phyloP scores from a whole-genome alignment of 306 rosid genomes.

The Fragaria ananassa region DNA sequence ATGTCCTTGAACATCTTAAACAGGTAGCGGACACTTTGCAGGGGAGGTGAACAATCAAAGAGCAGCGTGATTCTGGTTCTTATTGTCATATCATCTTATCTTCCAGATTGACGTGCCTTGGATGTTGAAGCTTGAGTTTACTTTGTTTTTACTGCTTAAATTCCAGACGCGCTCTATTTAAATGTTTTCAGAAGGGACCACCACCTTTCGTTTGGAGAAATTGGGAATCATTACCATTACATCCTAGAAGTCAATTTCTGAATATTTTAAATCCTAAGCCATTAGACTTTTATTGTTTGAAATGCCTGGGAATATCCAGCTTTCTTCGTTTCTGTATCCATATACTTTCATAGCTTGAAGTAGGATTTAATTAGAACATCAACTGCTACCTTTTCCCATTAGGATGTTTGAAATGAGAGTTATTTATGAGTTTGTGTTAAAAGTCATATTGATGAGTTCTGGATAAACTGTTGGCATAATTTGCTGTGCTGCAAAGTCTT shows the following conservation, averaged over 20 bases:
- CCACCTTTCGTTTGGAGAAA: background rate
- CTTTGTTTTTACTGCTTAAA: background rate
- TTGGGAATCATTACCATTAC: background rate
- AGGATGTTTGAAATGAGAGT: background rate
- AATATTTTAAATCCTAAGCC: background rate
- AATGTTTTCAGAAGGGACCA: background rate
- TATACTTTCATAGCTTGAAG: background rate
- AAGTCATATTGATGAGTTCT: background rate
- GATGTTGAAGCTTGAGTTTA: background rate
- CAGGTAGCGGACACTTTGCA: constrained; percentile 23
- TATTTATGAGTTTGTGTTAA: background rate
- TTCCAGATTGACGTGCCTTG: background rate
- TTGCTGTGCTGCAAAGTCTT: background rate
- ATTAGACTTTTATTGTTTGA: background rate
- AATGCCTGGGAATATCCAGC: background rate
- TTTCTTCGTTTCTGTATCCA: background rate
- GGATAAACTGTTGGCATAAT: background rate
- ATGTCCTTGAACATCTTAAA: constrained; percentile 2
- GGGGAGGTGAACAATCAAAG: background rate
- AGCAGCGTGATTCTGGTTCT: constrained; percentile 1
- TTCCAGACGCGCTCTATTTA: background rate
- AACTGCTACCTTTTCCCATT: background rate
- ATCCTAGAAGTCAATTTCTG: background rate
- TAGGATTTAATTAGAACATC: background rate
- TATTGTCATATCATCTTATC: background rate